Evolutionary conservation across 352 stramenopile species (phyloP).

Genomic region (Globisporangium orthogonon): DNA sequence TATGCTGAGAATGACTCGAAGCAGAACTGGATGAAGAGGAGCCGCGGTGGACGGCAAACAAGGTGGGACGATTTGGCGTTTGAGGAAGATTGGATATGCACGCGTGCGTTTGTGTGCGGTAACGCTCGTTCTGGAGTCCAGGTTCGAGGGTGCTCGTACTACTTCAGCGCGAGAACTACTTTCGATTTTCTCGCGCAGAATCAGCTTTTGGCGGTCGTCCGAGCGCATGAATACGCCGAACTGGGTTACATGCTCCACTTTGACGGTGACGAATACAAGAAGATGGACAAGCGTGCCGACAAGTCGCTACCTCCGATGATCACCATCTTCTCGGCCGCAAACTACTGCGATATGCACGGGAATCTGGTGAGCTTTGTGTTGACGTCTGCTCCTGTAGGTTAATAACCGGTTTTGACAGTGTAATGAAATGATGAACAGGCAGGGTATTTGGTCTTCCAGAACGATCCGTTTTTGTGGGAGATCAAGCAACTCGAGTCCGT

Average conservation of each 20-base stretch:
- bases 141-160: constrained; percentile 76
- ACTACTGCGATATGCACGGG: constrained; percentile 90
- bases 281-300: constrained; percentile 38
- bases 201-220: constrained; percentile 58
- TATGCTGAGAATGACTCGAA: not conserved
- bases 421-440: constrained; percentile 18
- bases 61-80: constrained; percentile 8
- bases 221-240: constrained; percentile 80
- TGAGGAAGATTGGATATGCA: too few species aligned
- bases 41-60: constrained; percentile 25
- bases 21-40: constrained; percentile 6
- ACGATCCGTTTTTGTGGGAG: constrained; percentile 41
- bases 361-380: constrained; percentile 39
- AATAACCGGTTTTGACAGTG: not conserved
- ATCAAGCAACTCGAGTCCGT: constrained; percentile 43
- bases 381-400: not conserved
- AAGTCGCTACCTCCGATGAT: constrained; percentile 73
- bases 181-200: constrained; percentile 72
- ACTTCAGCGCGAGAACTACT: constrained; percentile 80
- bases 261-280: constrained; percentile 26
- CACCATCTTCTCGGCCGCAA: constrained; percentile 94
- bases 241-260: constrained; percentile 67
- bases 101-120: too few species aligned
- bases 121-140: constrained; percentile 8
- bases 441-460: constrained; percentile 45